These are phyloP conservation scores for Alectoria sarmentosa DNA, from an alignment of 495 filamentous ascomycete genomes.

Conservation along the genomic window DNA sequence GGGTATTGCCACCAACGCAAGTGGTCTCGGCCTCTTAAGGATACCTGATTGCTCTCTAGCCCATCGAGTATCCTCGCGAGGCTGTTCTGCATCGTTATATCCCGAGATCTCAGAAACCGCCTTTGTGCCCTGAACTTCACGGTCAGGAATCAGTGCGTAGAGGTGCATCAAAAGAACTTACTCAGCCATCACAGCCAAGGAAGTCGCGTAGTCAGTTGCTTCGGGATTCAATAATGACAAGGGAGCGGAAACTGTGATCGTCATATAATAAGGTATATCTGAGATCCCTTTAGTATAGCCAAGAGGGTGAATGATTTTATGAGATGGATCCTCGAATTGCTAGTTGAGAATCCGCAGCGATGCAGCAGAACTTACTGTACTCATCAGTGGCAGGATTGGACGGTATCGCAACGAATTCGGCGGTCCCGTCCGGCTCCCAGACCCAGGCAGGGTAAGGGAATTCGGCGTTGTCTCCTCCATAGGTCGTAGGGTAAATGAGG, in stretches of 20 bases:
- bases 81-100: background rate
- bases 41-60: background rate
- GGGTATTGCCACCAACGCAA: conserved; percentile 7
- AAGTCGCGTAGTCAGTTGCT: background rate
- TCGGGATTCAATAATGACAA: background rate
- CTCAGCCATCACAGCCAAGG: background rate
- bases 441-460: background rate
- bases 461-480: background rate
- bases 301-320: background rate
- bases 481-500: background rate
- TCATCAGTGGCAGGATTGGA: background rate
- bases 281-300: background rate
- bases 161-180: background rate
- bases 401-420: background rate
- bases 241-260: background rate
- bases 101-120: background rate
- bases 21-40: background rate
- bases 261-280: conserved; percentile 4
- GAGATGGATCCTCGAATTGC: background rate
- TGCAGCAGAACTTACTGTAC: background rate
- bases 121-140: background rate
- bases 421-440: background rate
- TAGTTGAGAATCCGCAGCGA: no score
- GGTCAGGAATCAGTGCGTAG: background rate
- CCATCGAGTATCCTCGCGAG: background rate